phyloP scores from a whole-genome alignment of 1,284 basidiomycete genomes.

The Tremellales sp. region DNA sequence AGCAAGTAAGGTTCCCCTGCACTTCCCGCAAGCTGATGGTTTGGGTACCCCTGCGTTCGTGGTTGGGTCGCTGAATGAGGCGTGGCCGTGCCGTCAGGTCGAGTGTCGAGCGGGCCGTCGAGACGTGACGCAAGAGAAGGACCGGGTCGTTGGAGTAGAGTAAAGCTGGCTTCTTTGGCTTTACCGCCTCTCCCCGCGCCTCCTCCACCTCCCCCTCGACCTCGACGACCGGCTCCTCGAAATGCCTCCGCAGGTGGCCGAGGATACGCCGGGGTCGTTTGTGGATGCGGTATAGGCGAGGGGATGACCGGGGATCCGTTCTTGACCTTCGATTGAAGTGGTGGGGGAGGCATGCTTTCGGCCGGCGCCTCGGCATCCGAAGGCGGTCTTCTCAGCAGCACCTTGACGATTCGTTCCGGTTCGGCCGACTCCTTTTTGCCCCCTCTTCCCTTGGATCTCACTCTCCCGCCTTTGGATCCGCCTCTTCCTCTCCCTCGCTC shows the following conservation, averaged over 20 bases:
- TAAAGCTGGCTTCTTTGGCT: constrained; percentile 30
- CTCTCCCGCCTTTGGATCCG: constrained; percentile 8
- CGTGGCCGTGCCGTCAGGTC: background rate
- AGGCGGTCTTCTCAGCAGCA: constrained; percentile 40
- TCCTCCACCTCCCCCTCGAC: constrained; percentile 13
- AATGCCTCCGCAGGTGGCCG: background rate
- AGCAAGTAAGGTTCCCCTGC: background rate
- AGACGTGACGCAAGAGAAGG: constrained; percentile 22
- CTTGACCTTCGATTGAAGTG: constrained; percentile 5
- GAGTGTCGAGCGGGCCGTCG: constrained; percentile 1
- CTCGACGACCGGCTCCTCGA: constrained; percentile 18
- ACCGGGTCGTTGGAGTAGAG: constrained; percentile 39
- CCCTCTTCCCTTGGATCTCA: constrained; percentile 1
- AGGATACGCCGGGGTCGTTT: background rate
- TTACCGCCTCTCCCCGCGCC: constrained; percentile 10
- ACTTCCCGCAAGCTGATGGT: constrained; percentile 1
- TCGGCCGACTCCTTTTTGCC: constrained; percentile 13
- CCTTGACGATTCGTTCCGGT: constrained; percentile 34
- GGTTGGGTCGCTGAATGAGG: background rate
- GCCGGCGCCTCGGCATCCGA: no score
- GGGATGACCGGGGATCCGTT: constrained; percentile 1
- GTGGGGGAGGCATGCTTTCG: no score
- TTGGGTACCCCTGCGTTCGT: background rate
- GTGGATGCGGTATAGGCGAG: background rate
- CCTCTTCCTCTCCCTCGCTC: constrained; percentile 12